Percentiles rank a stretch among this genome's conserved stretches.
phyloP scores from a whole-genome alignment of 805 yeast genomes.

The Candida mattraensis region DNA sequence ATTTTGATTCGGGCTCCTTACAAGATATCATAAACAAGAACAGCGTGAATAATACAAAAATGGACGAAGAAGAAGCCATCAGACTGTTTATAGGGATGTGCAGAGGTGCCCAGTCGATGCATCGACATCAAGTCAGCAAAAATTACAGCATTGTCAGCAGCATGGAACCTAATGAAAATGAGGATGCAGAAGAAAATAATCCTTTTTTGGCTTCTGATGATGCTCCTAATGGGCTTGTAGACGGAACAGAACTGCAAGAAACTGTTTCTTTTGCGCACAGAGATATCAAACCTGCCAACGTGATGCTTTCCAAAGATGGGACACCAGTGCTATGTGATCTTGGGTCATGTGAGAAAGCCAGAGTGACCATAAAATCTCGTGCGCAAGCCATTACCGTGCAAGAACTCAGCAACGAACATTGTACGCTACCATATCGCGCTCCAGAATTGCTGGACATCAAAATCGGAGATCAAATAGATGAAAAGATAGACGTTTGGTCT shows the following conservation, averaged over 20 bases:
- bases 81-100: slow-evolving; percentile 66
- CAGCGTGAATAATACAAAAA: slow-evolving; percentile 50
- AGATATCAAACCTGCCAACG: slow-evolving; percentile 87
- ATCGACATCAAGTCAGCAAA: slow-evolving; percentile 47
- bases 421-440: slow-evolving; percentile 84
- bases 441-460: slow-evolving; percentile 85
- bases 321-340: slow-evolving; percentile 79
- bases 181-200: slow-evolving; percentile 18
- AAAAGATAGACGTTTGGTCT: slow-evolving; percentile 87
- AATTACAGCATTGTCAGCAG: slow-evolving; percentile 20
- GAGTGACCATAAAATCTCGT: slow-evolving; percentile 52
- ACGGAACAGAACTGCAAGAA: slow-evolving; percentile 52
- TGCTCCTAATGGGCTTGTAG: slow-evolving; percentile 28
- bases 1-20: slow-evolving; percentile 66
- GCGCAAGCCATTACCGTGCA: slow-evolving; percentile 74
- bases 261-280: slow-evolving; percentile 76
- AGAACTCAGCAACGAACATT: slow-evolving; percentile 80
- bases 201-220: slow-evolving; percentile 22
- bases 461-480: slow-evolving; percentile 63
- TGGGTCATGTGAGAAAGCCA: slow-evolving; percentile 74
- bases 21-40: slow-evolving; percentile 76
- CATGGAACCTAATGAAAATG: slow-evolving; percentile 19
- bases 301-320: slow-evolving; percentile 75
- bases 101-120: slow-evolving; percentile 75
- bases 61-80: slow-evolving; percentile 65